A percentile compares a stretch with the other conserved stretches of the same genome.
Evolutionary conservation across 2,329 filamentous ascomycete genomes (phyloP).

Genomic region (Neofusicoccum sp.): DNA sequence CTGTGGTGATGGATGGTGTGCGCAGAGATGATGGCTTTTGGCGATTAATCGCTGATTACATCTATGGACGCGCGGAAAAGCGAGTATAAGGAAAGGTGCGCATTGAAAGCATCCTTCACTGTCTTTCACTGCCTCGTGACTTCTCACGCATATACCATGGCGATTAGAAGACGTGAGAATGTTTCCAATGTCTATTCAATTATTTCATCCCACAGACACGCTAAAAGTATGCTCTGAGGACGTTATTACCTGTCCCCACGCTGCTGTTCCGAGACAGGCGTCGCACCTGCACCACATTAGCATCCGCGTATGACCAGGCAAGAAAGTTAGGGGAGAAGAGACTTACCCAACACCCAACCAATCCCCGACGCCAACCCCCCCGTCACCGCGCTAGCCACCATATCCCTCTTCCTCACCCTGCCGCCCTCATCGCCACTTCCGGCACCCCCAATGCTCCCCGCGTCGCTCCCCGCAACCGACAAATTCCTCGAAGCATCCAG

Average conservation of each 20-base stretch:
- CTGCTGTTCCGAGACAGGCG: slow-evolving; percentile 3
- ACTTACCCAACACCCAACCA: slow-evolving; percentile 64
- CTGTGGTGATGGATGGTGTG: too few relatives aligned
- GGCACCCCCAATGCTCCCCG: slow-evolving; percentile 32
- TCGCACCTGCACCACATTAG: slow-evolving; percentile 12
- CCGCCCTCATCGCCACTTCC: slow-evolving; percentile 35
- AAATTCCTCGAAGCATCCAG: slow-evolving; percentile 3
- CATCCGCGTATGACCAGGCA: neutral
- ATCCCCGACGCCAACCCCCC: slow-evolving; percentile 64
- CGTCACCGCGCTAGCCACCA: slow-evolving; percentile 66
- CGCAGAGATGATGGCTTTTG: too few relatives aligned
- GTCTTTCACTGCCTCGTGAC: too few relatives aligned
- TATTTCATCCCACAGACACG: neutral
- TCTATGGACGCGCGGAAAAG: too few relatives aligned
- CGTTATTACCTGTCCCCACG: neutral
- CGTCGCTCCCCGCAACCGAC: slow-evolving; percentile 40
- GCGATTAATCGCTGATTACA: too few relatives aligned
- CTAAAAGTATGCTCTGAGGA: neutral
- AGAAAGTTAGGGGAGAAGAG: neutral
- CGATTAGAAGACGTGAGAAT: neutral
- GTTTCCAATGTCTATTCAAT: neutral
- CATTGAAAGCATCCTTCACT: too few relatives aligned
- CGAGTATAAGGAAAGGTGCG: too few relatives aligned
- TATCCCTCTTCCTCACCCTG: slow-evolving; percentile 70
- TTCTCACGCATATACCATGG: too few relatives aligned